phyloP scores from a whole-genome alignment of 2,329 filamentous ascomycete species.

The Fusarium sp. region DNA sequence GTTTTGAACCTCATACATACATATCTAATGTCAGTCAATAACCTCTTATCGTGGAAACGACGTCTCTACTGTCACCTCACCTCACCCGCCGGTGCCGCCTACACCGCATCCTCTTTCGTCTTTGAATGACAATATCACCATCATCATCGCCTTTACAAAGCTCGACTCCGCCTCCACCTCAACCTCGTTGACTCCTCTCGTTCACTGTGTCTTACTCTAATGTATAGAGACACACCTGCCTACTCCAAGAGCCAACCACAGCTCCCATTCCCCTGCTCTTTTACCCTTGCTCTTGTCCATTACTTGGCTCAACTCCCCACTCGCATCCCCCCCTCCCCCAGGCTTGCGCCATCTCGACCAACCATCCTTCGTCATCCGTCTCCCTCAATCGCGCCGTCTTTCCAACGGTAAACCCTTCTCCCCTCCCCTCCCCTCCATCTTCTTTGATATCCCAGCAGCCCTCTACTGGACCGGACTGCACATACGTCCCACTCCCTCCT shows the following conservation, averaged over 20 bases:
- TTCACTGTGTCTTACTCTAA: slow-evolving; percentile 32
- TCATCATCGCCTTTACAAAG: slow-evolving; percentile 14
- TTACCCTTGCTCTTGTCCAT: slow-evolving; percentile 38
- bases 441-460: slow-evolving; percentile 41
- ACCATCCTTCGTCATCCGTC: slow-evolving; percentile 52
- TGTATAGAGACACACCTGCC: slow-evolving; percentile 29
- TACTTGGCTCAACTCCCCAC: slow-evolving; percentile 36
- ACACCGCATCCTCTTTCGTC: slow-evolving; percentile 15
- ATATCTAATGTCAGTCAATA: slow-evolving; percentile 10
- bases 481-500: slow-evolving; percentile 41
- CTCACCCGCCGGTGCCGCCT: slow-evolving; percentile 17
- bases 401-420: slow-evolving; percentile 43
- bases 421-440: slow-evolving; percentile 40
- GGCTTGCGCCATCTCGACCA: slow-evolving; percentile 50
- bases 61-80: not conserved
- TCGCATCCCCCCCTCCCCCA: slow-evolving; percentile 29
- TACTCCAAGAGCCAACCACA: slow-evolving; percentile 26
- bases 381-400: slow-evolving; percentile 48
- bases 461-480: slow-evolving; percentile 14
- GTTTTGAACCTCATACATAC: not conserved
- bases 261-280: slow-evolving; percentile 30
- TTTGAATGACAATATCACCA: slow-evolving; percentile 13
- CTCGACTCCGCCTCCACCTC: slow-evolving; percentile 21
- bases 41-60: slow-evolving; percentile 17
- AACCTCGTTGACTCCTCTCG: slow-evolving; percentile 11